Conservation (phyloP, 148 eudicot species). For the Euryodendron excelsum region DNA sequence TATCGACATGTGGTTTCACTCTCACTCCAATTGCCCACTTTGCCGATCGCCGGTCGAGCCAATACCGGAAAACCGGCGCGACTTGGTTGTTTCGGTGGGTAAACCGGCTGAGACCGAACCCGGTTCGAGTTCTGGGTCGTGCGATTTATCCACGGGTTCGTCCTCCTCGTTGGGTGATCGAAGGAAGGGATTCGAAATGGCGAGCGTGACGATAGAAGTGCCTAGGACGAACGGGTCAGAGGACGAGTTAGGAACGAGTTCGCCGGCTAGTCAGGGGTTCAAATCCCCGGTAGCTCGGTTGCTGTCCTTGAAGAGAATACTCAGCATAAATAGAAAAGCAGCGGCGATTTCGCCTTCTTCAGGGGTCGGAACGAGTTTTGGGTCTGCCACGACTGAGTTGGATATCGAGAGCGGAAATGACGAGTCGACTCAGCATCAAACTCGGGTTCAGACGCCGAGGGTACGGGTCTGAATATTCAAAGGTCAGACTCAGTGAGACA, state of each 20-base stretch:
- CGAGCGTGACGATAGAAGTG: slow-evolving; percentile 52
- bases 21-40: slow-evolving; percentile 87
- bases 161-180: slow-evolving; percentile 30
- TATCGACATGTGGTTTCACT: slow-evolving; percentile 88
- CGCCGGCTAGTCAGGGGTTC: slow-evolving; percentile 45
- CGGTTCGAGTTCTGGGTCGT: slow-evolving; percentile 14
- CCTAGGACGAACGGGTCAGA: slow-evolving; percentile 46
- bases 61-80: background rate
- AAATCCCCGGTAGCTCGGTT: slow-evolving; percentile 57
- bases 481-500: too few relatives aligned
- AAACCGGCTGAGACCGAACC: slow-evolving; percentile 17
- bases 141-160: background rate
- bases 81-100: slow-evolving; percentile 15
- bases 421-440: slow-evolving; percentile 31
- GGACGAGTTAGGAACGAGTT: slow-evolving; percentile 49
- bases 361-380: slow-evolving; percentile 38
- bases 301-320: slow-evolving; percentile 53
- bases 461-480: background rate
- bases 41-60: slow-evolving; percentile 71
- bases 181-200: slow-evolving; percentile 41
- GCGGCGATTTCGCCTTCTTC: slow-evolving; percentile 27
- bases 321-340: slow-evolving; percentile 52
- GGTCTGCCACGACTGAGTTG: slow-evolving; percentile 17
- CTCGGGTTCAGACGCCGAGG: slow-evolving; percentile 33
- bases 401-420: slow-evolving; percentile 49